Evolutionary conservation across 2,329 filamentous ascomycete genomes (phyloP).

Genomic region (Achaetomium macrosporum): DNA sequence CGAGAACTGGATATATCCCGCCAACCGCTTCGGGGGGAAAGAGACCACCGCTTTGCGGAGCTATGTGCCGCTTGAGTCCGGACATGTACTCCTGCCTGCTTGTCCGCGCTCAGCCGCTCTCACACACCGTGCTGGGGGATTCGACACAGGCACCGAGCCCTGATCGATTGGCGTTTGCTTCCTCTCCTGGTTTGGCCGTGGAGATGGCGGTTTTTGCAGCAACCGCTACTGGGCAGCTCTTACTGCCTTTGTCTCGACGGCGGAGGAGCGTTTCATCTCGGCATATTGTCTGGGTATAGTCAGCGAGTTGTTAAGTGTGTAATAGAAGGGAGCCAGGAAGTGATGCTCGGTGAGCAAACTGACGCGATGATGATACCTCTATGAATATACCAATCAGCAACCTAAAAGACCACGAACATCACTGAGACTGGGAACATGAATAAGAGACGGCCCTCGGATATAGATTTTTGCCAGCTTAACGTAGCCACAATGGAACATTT

Average conservation of each 20-base stretch:
- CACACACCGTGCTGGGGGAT: neutral
- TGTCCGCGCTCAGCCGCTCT: neutral
- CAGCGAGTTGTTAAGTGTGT: neutral
- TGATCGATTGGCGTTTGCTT: neutral
- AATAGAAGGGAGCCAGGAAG: neutral
- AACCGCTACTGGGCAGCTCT: too few species aligned
- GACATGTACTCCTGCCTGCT: neutral
- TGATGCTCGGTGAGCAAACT: neutral
- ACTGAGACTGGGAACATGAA: too few species aligned
- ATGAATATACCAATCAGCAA: constrained; percentile 1
- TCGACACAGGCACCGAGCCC: neutral
- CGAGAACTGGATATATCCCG: neutral
- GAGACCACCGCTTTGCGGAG: neutral
- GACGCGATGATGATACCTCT: constrained; percentile 6
- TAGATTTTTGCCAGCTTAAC: neutral
- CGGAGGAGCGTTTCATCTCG: neutral
- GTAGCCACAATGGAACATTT: too few species aligned
- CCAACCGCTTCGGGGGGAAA: neutral
- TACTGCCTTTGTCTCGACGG: neutral
- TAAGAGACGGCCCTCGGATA: too few species aligned
- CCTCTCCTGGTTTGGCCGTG: neutral
- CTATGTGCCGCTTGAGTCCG: neutral
- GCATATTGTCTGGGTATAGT: neutral
- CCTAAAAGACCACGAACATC: too few species aligned
- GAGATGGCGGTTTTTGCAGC: too few species aligned